These are phyloP conservation scores for Wickerhamia fluorescens DNA, from an alignment of 805 yeast species.

Conservation along the genomic window DNA sequence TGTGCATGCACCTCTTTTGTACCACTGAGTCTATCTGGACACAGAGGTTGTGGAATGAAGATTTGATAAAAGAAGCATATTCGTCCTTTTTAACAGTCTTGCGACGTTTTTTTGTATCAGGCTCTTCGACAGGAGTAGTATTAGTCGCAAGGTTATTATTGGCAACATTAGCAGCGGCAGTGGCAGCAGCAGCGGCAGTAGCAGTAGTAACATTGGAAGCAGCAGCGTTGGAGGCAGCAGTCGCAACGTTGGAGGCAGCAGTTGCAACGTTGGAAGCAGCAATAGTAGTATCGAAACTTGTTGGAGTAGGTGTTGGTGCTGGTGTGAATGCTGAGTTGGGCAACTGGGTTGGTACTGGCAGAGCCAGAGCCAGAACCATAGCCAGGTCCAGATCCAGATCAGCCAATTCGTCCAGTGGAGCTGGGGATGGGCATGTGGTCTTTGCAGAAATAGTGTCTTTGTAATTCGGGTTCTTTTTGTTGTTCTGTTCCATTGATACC, in stretches of 20 bases:
- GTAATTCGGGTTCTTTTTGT: neutral
- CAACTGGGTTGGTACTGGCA: neutral
- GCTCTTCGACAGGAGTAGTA: neutral
- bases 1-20: conserved; percentile 1
- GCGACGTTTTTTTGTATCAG: conserved; percentile 1
- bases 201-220: no score
- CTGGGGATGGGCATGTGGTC: no score
- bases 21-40: conserved; percentile 2
- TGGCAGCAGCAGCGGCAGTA: no score
- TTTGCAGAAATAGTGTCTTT: neutral
- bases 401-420: neutral
- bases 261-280: no score
- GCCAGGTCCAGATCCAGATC: neutral
- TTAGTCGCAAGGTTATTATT: no score
- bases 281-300: no score
- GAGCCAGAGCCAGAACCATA: neutral
- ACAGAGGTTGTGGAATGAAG: conserved; percentile 1
- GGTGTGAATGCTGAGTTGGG: neutral
- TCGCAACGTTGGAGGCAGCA: no score
- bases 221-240: no score
- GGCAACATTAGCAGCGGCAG: no score
- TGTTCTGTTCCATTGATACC: conserved; percentile 7
- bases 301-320: neutral
- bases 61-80: conserved; percentile 1
- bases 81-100: conserved; percentile 1